Evolutionary conservation across 2,329 filamentous ascomycete genomes (phyloP).

Genomic region (Septoria linicola): DNA sequence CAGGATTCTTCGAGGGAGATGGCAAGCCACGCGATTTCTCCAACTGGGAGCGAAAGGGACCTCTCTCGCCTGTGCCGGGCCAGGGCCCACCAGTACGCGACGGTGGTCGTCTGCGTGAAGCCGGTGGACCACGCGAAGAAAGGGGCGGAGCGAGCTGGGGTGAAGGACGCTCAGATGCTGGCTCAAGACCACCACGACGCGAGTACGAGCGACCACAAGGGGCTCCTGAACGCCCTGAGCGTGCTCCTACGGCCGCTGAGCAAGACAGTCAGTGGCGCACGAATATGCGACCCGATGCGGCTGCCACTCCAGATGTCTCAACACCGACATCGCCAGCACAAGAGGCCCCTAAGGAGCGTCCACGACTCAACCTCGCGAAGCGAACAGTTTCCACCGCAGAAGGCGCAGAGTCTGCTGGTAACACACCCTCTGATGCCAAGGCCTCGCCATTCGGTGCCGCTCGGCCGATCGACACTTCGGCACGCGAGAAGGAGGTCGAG

Average conservation of each 20-base stretch:
- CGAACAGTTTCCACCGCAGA: slow-evolving; percentile 80
- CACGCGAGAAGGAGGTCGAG: slow-evolving; percentile 84
- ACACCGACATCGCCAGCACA: slow-evolving; percentile 70
- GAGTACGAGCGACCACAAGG: slow-evolving; percentile 67
- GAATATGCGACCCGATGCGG: slow-evolving; percentile 82
- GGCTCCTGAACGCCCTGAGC: slow-evolving; percentile 48
- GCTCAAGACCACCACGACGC: slow-evolving; percentile 74
- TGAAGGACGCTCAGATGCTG: slow-evolving; percentile 67
- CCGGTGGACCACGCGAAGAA: slow-evolving; percentile 52
- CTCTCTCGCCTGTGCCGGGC: slow-evolving; percentile 68
- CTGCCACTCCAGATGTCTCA: slow-evolving; percentile 69
- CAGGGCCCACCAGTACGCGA: slow-evolving; percentile 50
- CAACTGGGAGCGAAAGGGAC: slow-evolving; percentile 94
- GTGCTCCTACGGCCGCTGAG: slow-evolving; percentile 81
- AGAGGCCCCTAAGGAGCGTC: slow-evolving; percentile 63
- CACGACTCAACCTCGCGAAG: slow-evolving; percentile 84
- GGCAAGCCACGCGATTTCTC: slow-evolving; percentile 76
- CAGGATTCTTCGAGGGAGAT: slow-evolving; percentile 66
- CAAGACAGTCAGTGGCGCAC: slow-evolving; percentile 90
- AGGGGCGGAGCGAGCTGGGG: slow-evolving; percentile 70
- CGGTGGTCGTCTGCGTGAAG: slow-evolving; percentile 58
- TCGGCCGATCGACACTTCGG: slow-evolving; percentile 87
- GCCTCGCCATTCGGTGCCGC: slow-evolving; percentile 92
- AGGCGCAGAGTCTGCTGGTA: slow-evolving; percentile 43
- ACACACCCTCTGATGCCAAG: slow-evolving; percentile 63